Evolutionary conservation across 139 green algal species (phyloP), one percentile per base, ranked within the genome.

Genomic region (Tetraselmis chui): DNA sequence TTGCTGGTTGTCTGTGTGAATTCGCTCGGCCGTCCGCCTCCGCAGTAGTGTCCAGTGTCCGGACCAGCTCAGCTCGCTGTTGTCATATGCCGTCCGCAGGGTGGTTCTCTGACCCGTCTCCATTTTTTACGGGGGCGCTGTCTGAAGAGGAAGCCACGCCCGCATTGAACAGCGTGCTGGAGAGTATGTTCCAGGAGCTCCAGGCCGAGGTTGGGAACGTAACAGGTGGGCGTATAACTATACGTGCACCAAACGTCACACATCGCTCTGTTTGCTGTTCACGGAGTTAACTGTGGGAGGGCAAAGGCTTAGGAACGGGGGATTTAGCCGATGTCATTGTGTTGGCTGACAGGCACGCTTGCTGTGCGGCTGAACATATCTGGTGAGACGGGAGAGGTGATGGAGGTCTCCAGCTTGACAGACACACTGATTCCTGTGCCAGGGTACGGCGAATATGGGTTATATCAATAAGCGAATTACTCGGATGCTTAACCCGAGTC

Each of bases 31-130:
- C n/a, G n/a, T n/a, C n/a, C n/a, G n/a, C n/a, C n/a, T n/a, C n/a
- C n/a, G n/a, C n/a, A n/a, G n/a, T n/a, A n/a, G n/a, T n/a, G n/a
- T n/a, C n/a, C n/a, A n/a, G n/a, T n/a, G n/a, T n/a, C n/a, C n/a
- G n/a, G n/a, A n/a, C n/a, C n/a, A n/a, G n/a, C n/a, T n/a, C n/a
- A n/a, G n/a, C n/a, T n/a, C n/a, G n/a, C n/a, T n/a, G n/a, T n/a
- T n/a, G n/a, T n/a, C n/a, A n/a, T n/a, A n/a, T n/a, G n/a, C n/a
- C n/a, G n/a, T n/a, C n/a, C 2, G n/a, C 85, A 92, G 88, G 93
- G 58, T 97, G 93, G 93, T 97, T 94, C 82, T 94, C 90, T 26
- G 87, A 92, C 58, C 93, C 92, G 1, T 79, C 84, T 25, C 91
- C 92, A 1, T 95, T 93, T 67, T 94, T 93, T 80, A 76, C 80